Percentiles rank a stretch among this genome's conserved stretches.
phyloP scores from a whole-genome alignment of 345 rosid species.

The Turnera subulata region DNA sequence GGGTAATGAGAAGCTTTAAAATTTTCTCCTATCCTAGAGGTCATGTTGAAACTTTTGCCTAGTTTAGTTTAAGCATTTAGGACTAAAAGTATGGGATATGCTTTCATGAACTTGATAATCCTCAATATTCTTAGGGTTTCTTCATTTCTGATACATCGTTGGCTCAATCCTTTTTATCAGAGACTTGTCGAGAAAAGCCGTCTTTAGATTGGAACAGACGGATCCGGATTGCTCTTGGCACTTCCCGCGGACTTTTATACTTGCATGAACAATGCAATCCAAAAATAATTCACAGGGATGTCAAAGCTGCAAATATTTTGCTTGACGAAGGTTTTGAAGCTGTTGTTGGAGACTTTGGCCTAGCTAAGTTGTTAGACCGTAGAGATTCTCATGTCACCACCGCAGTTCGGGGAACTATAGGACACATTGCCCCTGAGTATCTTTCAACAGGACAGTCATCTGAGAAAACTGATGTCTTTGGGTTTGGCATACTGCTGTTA shows the following conservation, averaged over 20 bases:
- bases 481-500: conserved; percentile 87
- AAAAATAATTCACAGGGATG: conserved; percentile 89
- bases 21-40: no score
- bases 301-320: conserved; percentile 91
- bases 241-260: conserved; percentile 93
- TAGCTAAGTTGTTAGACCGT: conserved; percentile 79
- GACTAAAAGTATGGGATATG: no score
- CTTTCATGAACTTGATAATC: no score
- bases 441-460: conserved; percentile 97
- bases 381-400: conserved; percentile 92
- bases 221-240: conserved; percentile 60
- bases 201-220: conserved; percentile 81
- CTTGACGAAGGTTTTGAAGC: conserved; percentile 93
- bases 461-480: conserved; percentile 91
- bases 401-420: conserved; percentile 91
- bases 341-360: conserved; percentile 92
- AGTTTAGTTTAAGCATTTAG: no score
- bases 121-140: background rate
- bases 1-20: no score
- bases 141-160: background rate
- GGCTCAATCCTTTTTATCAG: conserved; percentile 26
- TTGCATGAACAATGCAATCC: conserved; percentile 96
- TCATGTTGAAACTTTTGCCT: no score
- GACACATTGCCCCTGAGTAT: conserved; percentile 96
- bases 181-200: conserved; percentile 53